Evolutionary conservation across 2,329 filamentous ascomycete genomes (phyloP), one percentile per base, ranked within the genome.

Genomic region (Stachybotrys elegans): DNA sequence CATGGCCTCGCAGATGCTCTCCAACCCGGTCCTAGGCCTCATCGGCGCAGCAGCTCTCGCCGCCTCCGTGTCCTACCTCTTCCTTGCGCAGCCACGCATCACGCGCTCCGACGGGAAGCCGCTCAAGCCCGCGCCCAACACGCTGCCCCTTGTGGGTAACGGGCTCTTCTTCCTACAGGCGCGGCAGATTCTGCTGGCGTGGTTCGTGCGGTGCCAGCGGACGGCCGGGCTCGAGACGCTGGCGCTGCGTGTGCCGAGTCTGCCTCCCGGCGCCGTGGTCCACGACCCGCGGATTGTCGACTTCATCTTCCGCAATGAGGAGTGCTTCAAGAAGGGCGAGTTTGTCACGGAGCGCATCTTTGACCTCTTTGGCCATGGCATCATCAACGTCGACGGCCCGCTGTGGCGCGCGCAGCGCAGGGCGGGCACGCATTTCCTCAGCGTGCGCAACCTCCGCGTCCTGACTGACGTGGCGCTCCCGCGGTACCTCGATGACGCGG

Each of bases 341-440:
- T 83, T 85, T 49, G 78, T 85, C 54, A 80, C 78, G 50, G 62
- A 65, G 16, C 70, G 79, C 29, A 76, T 79, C 0, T 76, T 75
- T 70, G 81, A 84, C 54, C 62, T 85, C 1, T 85, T 85, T 48
- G 81, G 78, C 2, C 70, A 80, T 50, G 81, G 81, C 21, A 84
- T 85, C 51, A 83, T 84, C 60, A 85, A 84, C 51, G 75, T 75
- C 21, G 81, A 84, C 48, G 81, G 81, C 32, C 76, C 81, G 19
- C 56, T 80, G 20, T 84, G 81, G 81, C 76, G 70, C 47, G 63
- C 75, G 2, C 81, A 84, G 64, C 70, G 81, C 37, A 83, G 77
- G 56, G 81, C 80, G 4, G 81, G 81, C 1, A 50, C 77, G 13
- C 60, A 72, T 22, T 84, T 84, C 51, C 70, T 85, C 21, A 81